A percentile compares a stretch with the other conserved stretches of the same genome.
Evolutionary conservation across 1,284 basidiomycete genomes (phyloP).

Genomic region (Stereum hirsutum): DNA sequence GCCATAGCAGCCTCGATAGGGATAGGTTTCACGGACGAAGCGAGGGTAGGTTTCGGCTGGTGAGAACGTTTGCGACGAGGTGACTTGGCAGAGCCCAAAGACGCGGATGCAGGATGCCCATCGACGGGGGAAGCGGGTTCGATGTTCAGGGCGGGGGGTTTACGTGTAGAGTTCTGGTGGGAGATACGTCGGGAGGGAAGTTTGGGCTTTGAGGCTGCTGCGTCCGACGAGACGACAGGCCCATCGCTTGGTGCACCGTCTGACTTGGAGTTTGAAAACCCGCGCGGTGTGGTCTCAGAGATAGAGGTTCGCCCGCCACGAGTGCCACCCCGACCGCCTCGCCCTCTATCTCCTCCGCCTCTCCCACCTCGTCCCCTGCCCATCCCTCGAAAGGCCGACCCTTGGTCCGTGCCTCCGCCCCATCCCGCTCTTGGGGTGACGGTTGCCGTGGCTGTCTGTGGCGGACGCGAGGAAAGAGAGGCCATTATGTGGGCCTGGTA

Average conservation of each 20-base stretch:
- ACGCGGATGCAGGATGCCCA: constrained; percentile 2
- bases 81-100: constrained; percentile 11
- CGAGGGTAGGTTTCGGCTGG: constrained; percentile 10
- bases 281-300: too few relatives aligned
- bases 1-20: constrained; percentile 9
- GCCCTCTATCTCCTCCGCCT: constrained; percentile 16
- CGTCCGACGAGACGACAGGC: neutral
- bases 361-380: constrained; percentile 25
- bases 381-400: constrained; percentile 35
- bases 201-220: constrained; percentile 4
- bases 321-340: constrained; percentile 2
- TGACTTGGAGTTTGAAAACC: too few relatives aligned
- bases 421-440: constrained; percentile 27
- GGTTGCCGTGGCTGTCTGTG: constrained; percentile 3
- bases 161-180: constrained; percentile 6
- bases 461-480: constrained; percentile 11
- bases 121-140: constrained; percentile 10
- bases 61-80: constrained; percentile 19
- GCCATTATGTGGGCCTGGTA: constrained; percentile 10
- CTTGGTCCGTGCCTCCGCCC: constrained; percentile 36
- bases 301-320: too few relatives aligned
- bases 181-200: constrained; percentile 4
- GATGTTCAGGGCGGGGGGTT: constrained; percentile 11
- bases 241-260: neutral
- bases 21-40: constrained; percentile 16